A percentile compares a stretch with the other conserved stretches of the same genome.
These are phyloP conservation scores for Begonia masoniana DNA, from an alignment of 306 rosid genomes.

Conservation along the genomic window DNA sequence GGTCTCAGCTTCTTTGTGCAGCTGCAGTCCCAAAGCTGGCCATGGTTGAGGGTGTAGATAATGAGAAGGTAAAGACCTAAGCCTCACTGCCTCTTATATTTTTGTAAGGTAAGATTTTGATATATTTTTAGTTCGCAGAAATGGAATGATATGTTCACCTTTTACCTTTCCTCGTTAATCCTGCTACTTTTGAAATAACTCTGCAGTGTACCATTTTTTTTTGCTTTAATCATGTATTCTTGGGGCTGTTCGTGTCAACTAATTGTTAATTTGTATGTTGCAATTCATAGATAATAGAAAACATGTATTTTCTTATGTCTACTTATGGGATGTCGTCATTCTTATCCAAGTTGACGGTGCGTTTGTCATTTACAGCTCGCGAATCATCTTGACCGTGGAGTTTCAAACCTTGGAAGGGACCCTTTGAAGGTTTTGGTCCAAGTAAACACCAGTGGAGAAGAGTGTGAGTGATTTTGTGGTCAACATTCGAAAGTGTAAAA, in stretches of 20 bases:
- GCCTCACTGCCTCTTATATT: constrained; percentile 12
- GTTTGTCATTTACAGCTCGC: constrained; percentile 50
- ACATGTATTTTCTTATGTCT: neutral
- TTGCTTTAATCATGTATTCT: no score
- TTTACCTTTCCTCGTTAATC: no score
- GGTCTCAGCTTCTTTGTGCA: constrained; percentile 18
- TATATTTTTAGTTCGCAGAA: neutral
- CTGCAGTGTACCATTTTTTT: no score
- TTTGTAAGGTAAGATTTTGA: constrained; percentile 7
- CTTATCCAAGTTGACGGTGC: constrained; percentile 2
- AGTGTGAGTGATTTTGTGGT: constrained; percentile 39
- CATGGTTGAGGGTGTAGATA: constrained; percentile 78
- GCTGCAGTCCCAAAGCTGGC: constrained; percentile 71
- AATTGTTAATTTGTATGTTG: no score
- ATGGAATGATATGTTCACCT: no score
- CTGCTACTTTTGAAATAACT: no score
- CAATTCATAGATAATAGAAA: neutral
- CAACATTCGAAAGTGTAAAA: neutral
- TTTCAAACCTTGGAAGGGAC: constrained; percentile 60
- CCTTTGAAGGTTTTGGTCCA: constrained; percentile 70
- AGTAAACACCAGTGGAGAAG: constrained; percentile 95
- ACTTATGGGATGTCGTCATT: neutral
- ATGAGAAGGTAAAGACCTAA: constrained; percentile 52
- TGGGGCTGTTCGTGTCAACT: no score
- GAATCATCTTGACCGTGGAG: constrained; percentile 59